These are phyloP conservation scores for Coniferiporia sulphurascens DNA, from an alignment of 1,284 basidiomycete genomes.

Conservation along the genomic window DNA sequence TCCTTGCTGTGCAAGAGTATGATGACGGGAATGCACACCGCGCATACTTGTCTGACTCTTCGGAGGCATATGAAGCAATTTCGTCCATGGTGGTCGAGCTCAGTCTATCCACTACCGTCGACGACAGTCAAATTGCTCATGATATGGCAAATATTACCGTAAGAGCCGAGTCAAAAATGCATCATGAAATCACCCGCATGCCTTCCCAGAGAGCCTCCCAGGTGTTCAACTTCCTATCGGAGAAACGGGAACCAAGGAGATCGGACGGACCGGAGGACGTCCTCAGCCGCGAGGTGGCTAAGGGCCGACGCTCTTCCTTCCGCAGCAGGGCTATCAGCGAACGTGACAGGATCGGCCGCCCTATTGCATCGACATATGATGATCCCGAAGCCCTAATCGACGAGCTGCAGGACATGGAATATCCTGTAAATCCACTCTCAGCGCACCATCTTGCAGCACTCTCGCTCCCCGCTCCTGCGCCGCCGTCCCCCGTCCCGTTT, in stretches of 20 bases:
- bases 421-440: neutral
- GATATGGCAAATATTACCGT: neutral
- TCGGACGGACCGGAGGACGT: conserved; percentile 26
- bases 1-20: conserved; percentile 30
- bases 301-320: neutral
- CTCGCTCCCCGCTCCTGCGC: neutral
- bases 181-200: conserved; percentile 27
- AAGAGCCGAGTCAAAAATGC: neutral
- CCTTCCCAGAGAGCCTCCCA: conserved; percentile 60
- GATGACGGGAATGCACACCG: conserved; percentile 25
- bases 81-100: conserved; percentile 71
- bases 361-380: neutral
- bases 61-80: conserved; percentile 43
- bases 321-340: neutral
- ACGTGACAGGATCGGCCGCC: neutral
- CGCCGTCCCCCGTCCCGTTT: neutral
- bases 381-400: neutral
- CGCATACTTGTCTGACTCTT: conserved; percentile 24
- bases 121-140: conserved; percentile 4
- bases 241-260: conserved; percentile 26
- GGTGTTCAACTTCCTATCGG: conserved; percentile 60
- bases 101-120: conserved; percentile 43
- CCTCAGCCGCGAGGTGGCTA: too few species aligned
- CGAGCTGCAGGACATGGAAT: neutral
- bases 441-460: neutral